These are phyloP conservation scores for Apiospora sp. DNA, from an alignment of 2,329 filamentous ascomycete genomes.

Conservation along the genomic window DNA sequence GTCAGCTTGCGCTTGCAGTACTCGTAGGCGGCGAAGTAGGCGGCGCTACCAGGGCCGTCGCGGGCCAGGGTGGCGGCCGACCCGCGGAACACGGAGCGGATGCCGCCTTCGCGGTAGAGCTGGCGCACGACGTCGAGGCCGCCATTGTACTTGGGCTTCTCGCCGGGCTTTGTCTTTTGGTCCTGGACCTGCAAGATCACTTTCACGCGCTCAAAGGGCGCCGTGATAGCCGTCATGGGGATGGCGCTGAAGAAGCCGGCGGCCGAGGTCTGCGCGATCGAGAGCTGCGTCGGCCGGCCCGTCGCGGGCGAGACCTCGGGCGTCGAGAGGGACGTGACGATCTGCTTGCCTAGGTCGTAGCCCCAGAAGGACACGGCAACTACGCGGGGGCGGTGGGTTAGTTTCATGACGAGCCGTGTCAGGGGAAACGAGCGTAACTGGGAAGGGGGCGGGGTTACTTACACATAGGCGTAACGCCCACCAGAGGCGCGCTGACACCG, in stretches of 20 bases:
- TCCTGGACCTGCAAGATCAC: conserved; percentile 98
- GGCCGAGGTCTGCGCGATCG: conserved; percentile 85
- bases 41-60: conserved; percentile 90
- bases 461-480: conserved; percentile 99
- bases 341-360: conserved; percentile 92
- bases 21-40: conserved; percentile 98
- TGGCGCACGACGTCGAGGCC: conserved; percentile 91
- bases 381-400: conserved; percentile 39
- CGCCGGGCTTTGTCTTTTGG: conserved; percentile 82
- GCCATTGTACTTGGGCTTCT: conserved; percentile 91
- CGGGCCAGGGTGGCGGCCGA: conserved; percentile 89
- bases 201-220: conserved; percentile 98
- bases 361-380: conserved; percentile 81
- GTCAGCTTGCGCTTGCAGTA: conserved; percentile 89
- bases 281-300: conserved; percentile 67
- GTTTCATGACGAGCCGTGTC: not conserved
- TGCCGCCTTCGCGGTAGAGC: conserved; percentile 88
- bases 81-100: conserved; percentile 92
- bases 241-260: conserved; percentile 98
- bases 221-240: conserved; percentile 98
- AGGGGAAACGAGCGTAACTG: not conserved
- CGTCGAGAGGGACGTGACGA: conserved; percentile 75
- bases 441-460: conserved; percentile 51
- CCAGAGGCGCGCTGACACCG: conserved; percentile 92
- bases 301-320: conserved; percentile 70